A percentile compares a stretch with the other conserved stretches of the same genome.
Evolutionary conservation across 371 early-diverging fungal genomes (phyloP).

Genomic region (Mortierella sp.): DNA sequence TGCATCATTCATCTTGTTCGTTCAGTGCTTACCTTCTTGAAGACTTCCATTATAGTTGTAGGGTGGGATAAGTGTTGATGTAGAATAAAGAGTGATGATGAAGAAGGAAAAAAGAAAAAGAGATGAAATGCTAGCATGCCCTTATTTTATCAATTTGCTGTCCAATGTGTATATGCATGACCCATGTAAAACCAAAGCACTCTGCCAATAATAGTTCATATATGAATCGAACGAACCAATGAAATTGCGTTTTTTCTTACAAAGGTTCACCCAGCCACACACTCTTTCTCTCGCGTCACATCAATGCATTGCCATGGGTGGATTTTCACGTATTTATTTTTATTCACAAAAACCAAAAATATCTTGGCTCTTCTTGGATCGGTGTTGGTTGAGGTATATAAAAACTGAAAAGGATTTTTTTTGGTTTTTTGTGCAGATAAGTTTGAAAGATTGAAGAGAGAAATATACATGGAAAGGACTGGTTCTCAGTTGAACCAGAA

Average conservation of each 20-base stretch:
- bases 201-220: background rate
- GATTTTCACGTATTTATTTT: background rate
- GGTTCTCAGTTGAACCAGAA: background rate
- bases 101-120: background rate
- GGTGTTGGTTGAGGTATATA: background rate
- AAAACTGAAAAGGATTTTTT: background rate
- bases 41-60: slow-evolving; percentile 33
- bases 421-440: background rate
- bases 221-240: background rate
- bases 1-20: background rate
- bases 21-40: slow-evolving; percentile 34
- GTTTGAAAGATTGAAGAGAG: background rate
- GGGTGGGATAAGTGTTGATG: slow-evolving; percentile 39
- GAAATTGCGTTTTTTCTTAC: too few species aligned
- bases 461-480: slow-evolving; percentile 1
- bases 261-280: too few species aligned
- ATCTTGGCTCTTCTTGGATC: background rate
- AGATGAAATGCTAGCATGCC: too few species aligned
- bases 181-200: background rate
- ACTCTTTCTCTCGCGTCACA: too few species aligned
- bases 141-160: too few species aligned
- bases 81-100: background rate
- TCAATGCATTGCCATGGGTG: too few species aligned
- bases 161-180: background rate
- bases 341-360: background rate